phyloP scores from a whole-genome alignment of 257 asterid genomes.

The Gardenia jasminoides region DNA sequence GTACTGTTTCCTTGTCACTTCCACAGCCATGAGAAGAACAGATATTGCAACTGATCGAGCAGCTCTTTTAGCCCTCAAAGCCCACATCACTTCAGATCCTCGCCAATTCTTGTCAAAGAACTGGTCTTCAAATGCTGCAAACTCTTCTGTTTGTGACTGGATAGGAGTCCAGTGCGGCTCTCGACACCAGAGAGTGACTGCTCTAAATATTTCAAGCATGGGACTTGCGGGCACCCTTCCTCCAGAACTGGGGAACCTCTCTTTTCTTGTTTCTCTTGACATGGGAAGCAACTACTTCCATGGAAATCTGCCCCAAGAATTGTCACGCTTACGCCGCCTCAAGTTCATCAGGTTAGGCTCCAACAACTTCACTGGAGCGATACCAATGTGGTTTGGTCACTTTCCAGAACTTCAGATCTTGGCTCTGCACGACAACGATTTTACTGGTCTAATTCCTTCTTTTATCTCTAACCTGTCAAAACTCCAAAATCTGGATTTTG shows the following conservation, averaged over 20 bases:
- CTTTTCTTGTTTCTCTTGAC: slow-evolving; percentile 5
- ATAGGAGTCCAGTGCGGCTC: not conserved
- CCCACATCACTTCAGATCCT: not conserved
- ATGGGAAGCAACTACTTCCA: slow-evolving; percentile 1
- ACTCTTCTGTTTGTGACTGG: slow-evolving; percentile 5
- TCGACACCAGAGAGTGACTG: not conserved
- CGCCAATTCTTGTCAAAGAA: not conserved
- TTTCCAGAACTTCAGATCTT: not conserved
- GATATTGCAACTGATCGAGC: not conserved
- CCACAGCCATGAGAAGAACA: not conserved
- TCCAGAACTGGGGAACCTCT: slow-evolving; percentile 1
- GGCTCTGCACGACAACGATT: not conserved
- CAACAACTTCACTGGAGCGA: not conserved
- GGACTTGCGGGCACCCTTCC: not conserved
- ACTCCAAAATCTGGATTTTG: not conserved
- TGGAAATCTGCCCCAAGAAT: not conserved
- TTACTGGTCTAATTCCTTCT: not conserved
- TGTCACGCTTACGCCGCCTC: slow-evolving; percentile 3
- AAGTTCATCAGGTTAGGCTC: not conserved
- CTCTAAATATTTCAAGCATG: not conserved
- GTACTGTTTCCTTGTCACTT: not conserved
- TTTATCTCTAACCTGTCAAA: not conserved
- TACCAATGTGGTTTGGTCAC: slow-evolving; percentile 16
- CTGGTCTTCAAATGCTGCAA: not conserved
- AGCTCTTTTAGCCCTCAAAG: not conserved